These are phyloP conservation scores for Solanum hybrid DNA, from an alignment of 305 asterid species.

Conservation along the genomic window DNA sequence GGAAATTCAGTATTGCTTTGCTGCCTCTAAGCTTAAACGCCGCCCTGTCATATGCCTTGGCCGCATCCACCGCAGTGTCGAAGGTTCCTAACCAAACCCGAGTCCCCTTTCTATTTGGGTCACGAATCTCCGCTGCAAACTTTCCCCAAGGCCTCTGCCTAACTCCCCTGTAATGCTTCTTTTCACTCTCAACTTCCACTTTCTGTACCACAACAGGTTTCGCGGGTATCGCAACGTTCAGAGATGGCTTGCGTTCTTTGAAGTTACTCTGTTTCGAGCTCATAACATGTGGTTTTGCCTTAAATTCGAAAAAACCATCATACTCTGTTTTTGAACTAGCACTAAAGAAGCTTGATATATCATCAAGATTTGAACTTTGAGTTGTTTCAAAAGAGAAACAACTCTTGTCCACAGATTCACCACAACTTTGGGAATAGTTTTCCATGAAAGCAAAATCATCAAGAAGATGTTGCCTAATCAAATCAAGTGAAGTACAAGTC, in stretches of 20 bases:
- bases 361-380: neutral
- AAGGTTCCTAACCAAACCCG: conserved; percentile 86
- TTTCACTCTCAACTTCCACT: neutral
- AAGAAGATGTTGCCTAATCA: conserved; percentile 7
- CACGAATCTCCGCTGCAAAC: conserved; percentile 76
- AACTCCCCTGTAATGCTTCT: conserved; percentile 51
- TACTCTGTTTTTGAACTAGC: neutral
- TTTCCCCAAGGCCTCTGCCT: conserved; percentile 70
- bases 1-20: conserved; percentile 59
- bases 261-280: neutral
- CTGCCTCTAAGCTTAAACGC: conserved; percentile 68
- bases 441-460: neutral
- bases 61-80: conserved; percentile 69
- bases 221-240: conserved; percentile 26
- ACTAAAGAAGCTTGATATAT: neutral
- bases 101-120: conserved; percentile 68
- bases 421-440: too few relatives aligned
- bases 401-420: neutral
- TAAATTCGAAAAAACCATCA: neutral
- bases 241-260: conserved; percentile 25
- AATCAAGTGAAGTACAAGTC: conserved; percentile 1
- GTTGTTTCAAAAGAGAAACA: neutral
- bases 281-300: conserved; percentile 7
- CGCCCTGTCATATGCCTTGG: conserved; percentile 75
- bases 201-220: neutral